Base-by-base conservation (phyloP, 73 alveolate species). In the Paramecium tetraurelia region DNA sequence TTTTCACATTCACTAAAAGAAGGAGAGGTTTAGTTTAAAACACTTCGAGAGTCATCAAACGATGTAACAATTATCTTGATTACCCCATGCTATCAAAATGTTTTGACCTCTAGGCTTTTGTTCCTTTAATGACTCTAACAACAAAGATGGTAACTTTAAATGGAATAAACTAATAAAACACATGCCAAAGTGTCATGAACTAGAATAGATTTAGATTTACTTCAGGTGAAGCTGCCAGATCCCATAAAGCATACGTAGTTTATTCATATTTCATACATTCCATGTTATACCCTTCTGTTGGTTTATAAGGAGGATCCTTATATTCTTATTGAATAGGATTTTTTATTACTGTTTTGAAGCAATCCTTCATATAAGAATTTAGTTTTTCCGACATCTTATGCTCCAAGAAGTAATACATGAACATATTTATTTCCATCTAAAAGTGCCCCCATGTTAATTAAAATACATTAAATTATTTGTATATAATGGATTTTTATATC, bases 171-270 rank as follows among this genome's bases (percentile, higher is more conserved):
- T 72, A 36, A 40, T 72, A 72, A 38, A 72, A 72, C 53, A 72
- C 86, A 72, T 33, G 86, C 86, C 86, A 72, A 36, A 72, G 86
- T 5, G 36, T n/a, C 46, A 72, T 29, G 33, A 72, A 72, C 86
- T 72, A 72, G 12, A 5, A 7, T 33, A 14, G 12, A 35, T 4
- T 33, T 7, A 16, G 6, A 18, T n/a, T 29, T 36, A 72, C 86
- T 43, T 72, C 86, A 16, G 57, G 59, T 14, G 59, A 36, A 3
- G 86, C 86, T 29, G 86, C 57, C 35, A 72, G 31, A 72, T 72
- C 86, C 86, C 86, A 72, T 29, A 72, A 21, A 4, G 86, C 86
- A 72, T 72, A 72, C 9, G 57, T 72, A 3, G 57, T 72, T 72
- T 33, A 40, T 72, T 72, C 86, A 38, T 36, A 36, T 40, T 72